A percentile compares a stretch with the other conserved stretches of the same genome.
phyloP scores from a whole-genome alignment of 2,329 filamentous ascomycete species.

The Cercospora sp. region DNA sequence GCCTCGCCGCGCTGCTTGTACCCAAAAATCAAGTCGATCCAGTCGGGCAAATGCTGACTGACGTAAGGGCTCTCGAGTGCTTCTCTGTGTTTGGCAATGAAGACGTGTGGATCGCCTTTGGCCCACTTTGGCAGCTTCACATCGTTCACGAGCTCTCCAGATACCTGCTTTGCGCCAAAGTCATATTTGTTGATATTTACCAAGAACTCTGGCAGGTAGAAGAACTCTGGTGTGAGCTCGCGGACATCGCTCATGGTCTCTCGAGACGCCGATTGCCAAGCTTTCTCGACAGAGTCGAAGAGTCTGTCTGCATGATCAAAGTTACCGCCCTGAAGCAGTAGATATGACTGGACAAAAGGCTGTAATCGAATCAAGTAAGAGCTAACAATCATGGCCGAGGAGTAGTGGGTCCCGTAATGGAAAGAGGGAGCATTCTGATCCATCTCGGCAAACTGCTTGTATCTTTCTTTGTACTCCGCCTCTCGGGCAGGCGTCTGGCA shows the following conservation, averaged over 20 bases:
- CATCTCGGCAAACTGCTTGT: constrained; percentile 86
- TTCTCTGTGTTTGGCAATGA: constrained; percentile 93
- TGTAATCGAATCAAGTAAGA: constrained; percentile 94
- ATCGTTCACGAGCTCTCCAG: constrained; percentile 75
- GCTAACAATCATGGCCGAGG: constrained; percentile 97
- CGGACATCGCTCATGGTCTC: constrained; percentile 93
- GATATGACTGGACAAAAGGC: constrained; percentile 93
- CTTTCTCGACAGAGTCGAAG: constrained; percentile 88
- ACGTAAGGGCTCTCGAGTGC: constrained; percentile 92
- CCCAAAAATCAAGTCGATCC: constrained; percentile 96
- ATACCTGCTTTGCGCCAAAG: constrained; percentile 83
- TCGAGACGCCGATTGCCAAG: constrained; percentile 86
- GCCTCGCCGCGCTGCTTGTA: constrained; percentile 91
- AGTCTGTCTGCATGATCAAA: constrained; percentile 96
- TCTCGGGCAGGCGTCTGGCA: constrained; percentile 78
- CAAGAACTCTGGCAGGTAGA: constrained; percentile 91
- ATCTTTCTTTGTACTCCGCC: constrained; percentile 77
- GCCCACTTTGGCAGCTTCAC: constrained; percentile 95
- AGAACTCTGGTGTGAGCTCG: constrained; percentile 95
- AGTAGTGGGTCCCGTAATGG: constrained; percentile 98
- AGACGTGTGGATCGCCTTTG: constrained; percentile 91
- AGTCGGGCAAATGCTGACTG: constrained; percentile 82
- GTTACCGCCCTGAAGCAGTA: constrained; percentile 88
- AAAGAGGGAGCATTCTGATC: constrained; percentile 75
- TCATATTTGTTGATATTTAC: constrained; percentile 94